Conservation (phyloP, 805 yeast genomes). For the Ogataea polymorpha region DNA sequence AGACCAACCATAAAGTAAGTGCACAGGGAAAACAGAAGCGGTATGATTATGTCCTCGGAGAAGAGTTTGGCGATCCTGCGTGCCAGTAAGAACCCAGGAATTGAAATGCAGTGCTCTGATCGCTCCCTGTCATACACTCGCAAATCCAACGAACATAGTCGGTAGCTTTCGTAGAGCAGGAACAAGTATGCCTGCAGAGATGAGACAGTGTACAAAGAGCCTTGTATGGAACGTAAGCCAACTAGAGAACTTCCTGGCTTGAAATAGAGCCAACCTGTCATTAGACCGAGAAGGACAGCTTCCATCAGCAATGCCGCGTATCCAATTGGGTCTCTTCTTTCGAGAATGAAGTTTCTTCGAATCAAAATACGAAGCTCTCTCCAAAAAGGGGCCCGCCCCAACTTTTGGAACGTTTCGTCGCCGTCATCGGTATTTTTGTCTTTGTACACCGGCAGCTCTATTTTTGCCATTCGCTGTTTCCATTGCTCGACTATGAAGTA, state of each 20-base stretch:
- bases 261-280: constrained; percentile 76
- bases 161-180: constrained; percentile 54
- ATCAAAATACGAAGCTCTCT: constrained; percentile 44
- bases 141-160: constrained; percentile 54
- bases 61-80: constrained; percentile 64
- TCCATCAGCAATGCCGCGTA: constrained; percentile 41
- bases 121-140: constrained; percentile 63
- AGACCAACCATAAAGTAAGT: constrained; percentile 80
- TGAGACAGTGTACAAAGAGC: constrained; percentile 49
- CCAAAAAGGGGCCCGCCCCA: constrained; percentile 37
- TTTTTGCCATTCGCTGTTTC: constrained; percentile 29
- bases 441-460: neutral
- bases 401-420: constrained; percentile 20
- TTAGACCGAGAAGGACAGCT: constrained; percentile 48
- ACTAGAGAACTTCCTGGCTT: constrained; percentile 56
- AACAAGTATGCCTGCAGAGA: constrained; percentile 56
- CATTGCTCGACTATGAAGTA: constrained; percentile 36
- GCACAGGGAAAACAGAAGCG: constrained; percentile 55
- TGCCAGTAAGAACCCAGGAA: constrained; percentile 62
- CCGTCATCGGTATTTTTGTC: neutral
- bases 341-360: constrained; percentile 43
- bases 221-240: constrained; percentile 61
- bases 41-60: constrained; percentile 66
- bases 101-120: constrained; percentile 63
- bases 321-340: constrained; percentile 51